Percentiles rank a stretch among this genome's conserved stretches.
phyloP scores from a whole-genome alignment of 345 rosid genomes.

The Nephelium lappaceum region DNA sequence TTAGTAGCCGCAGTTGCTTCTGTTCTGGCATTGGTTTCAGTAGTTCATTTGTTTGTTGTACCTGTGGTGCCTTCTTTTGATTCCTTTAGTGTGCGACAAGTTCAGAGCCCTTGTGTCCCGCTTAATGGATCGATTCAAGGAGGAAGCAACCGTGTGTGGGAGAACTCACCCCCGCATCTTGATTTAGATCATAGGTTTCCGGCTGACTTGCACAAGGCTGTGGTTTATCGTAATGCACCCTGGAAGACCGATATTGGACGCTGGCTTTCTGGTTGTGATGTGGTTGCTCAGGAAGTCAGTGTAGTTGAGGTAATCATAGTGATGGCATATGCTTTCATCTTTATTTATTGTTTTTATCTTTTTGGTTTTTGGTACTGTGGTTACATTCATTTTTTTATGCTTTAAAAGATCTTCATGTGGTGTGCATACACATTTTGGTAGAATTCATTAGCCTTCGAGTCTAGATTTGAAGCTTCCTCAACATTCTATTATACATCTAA shows the following conservation, averaged over 20 bases:
- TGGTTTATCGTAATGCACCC: constrained; percentile 73
- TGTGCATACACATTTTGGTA: constrained; percentile 5
- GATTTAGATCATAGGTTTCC: constrained; percentile 68
- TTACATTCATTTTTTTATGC: background rate
- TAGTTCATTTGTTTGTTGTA: constrained; percentile 71
- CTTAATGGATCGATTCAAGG: constrained; percentile 47
- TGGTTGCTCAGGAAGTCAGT: constrained; percentile 49
- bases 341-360: background rate
- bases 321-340: background rate
- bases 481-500: background rate
- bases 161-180: constrained; percentile 21
- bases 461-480: constrained; percentile 8
- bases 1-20: constrained; percentile 64
- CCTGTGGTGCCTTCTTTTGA: constrained; percentile 77
- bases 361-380: background rate
- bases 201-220: constrained; percentile 70
- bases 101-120: constrained; percentile 45
- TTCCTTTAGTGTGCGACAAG: constrained; percentile 47
- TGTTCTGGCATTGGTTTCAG: constrained; percentile 55
- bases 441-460: background rate
- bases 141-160: constrained; percentile 21
- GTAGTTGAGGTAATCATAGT: constrained; percentile 56
- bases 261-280: constrained; percentile 92
- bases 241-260: constrained; percentile 87
- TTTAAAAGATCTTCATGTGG: background rate